Conservation (phyloP, 2,329 filamentous ascomycete genomes). For the Didymellaceae sp. region DNA sequence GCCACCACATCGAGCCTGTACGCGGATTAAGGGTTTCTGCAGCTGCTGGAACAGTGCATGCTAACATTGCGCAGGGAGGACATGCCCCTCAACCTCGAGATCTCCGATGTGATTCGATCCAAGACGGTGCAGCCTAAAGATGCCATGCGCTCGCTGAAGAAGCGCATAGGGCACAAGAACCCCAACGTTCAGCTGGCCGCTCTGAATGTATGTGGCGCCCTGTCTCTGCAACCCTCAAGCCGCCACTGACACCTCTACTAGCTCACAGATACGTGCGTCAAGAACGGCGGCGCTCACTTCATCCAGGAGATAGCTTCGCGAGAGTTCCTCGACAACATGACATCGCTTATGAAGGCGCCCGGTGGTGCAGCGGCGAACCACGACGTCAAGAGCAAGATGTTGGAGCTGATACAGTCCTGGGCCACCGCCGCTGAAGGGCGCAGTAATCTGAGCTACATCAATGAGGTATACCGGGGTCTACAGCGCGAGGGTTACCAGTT, state of each 20-base stretch:
- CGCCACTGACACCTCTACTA: conserved; percentile 41
- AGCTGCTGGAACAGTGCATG: neutral
- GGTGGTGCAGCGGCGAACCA: conserved; percentile 76
- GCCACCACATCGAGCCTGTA: conserved; percentile 94
- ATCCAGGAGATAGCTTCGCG: conserved; percentile 92
- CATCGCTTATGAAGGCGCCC: conserved; percentile 84
- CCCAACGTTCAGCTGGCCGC: conserved; percentile 95
- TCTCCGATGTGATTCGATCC: conserved; percentile 95
- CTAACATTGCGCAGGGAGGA: conserved; percentile 71
- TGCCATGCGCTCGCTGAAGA: conserved; percentile 95
- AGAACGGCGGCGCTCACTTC: conserved; percentile 96
- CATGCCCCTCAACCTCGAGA: conserved; percentile 96
- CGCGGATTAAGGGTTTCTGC: neutral
- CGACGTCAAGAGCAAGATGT: conserved; percentile 86
- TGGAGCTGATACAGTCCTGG: conserved; percentile 94
- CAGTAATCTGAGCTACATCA: conserved; percentile 82
- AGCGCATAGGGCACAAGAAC: conserved; percentile 94
- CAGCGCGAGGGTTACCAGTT: conserved; percentile 89
- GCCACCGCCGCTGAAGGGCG: conserved; percentile 86
- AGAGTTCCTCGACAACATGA: conserved; percentile 97
- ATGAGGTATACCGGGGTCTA: conserved; percentile 82
- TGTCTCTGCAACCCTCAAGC: neutral
- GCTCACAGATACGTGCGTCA: conserved; percentile 98
- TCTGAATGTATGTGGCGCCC: conserved; percentile 71
- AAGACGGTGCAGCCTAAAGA: conserved; percentile 98